Percentiles rank a stretch among this genome's conserved stretches.
These are phyloP conservation scores for Acrodontium crateriforme DNA, from an alignment of 2,329 filamentous ascomycete species.

Conservation along the genomic window DNA sequence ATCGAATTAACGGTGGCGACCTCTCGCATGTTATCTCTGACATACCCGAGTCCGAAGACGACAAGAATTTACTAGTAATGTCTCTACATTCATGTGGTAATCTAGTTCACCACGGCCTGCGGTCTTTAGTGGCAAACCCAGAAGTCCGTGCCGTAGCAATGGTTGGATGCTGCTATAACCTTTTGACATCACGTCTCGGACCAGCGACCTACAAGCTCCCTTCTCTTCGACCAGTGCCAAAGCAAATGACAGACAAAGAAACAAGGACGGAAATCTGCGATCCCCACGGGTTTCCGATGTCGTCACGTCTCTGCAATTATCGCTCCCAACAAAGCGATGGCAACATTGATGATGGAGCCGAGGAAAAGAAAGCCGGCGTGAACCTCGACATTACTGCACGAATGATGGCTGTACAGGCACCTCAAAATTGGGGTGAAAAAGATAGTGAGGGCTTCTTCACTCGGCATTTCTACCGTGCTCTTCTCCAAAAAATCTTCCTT, in stretches of 20 bases:
- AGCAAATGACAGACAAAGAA: slow-evolving; percentile 39
- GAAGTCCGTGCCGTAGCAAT: slow-evolving; percentile 82
- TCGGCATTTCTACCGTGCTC: slow-evolving; percentile 79
- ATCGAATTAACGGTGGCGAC: slow-evolving; percentile 59
- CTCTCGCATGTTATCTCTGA: slow-evolving; percentile 52
- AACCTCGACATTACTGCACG: slow-evolving; percentile 88
- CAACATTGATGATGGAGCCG: too few relatives aligned
- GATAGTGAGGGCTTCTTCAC: slow-evolving; percentile 85
- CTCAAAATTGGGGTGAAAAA: slow-evolving; percentile 71
- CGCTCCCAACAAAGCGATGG: too few relatives aligned
- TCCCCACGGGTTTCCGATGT: slow-evolving; percentile 90
- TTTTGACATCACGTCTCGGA: slow-evolving; percentile 78
- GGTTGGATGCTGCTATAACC: slow-evolving; percentile 96
- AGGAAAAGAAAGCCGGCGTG: slow-evolving; percentile 41
- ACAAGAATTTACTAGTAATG: slow-evolving; percentile 59
- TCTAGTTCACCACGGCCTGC: slow-evolving; percentile 85
- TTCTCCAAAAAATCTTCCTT: slow-evolving; percentile 83
- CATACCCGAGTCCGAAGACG: slow-evolving; percentile 11
- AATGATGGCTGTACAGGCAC: slow-evolving; percentile 97
- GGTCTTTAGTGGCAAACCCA: slow-evolving; percentile 71
- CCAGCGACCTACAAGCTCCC: slow-evolving; percentile 78
- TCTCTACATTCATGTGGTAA: slow-evolving; percentile 97
- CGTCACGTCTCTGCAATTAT: slow-evolving; percentile 47
- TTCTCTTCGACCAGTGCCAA: slow-evolving; percentile 50
- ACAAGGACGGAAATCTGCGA: slow-evolving; percentile 51